phyloP scores from a whole-genome alignment of 2,329 filamentous ascomycete genomes.

The Fusarium austroafricanum region DNA sequence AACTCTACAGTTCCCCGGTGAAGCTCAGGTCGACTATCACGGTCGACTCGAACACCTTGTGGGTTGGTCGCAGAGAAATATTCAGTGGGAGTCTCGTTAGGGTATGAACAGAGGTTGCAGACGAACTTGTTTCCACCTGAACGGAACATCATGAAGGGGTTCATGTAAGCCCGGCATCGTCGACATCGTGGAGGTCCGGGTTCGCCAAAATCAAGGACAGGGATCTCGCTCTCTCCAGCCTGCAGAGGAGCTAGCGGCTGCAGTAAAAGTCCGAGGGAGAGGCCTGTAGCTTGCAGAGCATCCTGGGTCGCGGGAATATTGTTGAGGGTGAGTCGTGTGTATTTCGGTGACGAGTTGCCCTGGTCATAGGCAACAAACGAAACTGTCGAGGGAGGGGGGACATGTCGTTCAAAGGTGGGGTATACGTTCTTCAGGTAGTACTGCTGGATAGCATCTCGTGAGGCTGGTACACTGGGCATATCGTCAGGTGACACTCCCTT shows the following conservation, averaged over 20 bases:
- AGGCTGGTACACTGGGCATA: conserved; percentile 88
- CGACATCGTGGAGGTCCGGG: conserved; percentile 89
- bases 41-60: conserved; percentile 86
- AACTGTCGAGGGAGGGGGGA: conserved; percentile 87
- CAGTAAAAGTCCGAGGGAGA: conserved; percentile 88
- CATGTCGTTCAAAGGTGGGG: conserved; percentile 93
- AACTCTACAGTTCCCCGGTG: conserved; percentile 95
- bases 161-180: conserved; percentile 95
- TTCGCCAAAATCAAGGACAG: conserved; percentile 95
- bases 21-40: conserved; percentile 88
- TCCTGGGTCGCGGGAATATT: conserved; percentile 89
- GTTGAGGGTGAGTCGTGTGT: conserved; percentile 90
- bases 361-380: conserved; percentile 96
- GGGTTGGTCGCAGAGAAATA: conserved; percentile 95
- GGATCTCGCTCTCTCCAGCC: conserved; percentile 86
- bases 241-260: conserved; percentile 89
- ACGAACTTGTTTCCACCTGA: conserved; percentile 96
- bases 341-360: conserved; percentile 95
- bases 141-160: conserved; percentile 98
- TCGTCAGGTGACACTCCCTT: conserved; percentile 86
- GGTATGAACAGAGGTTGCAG: conserved; percentile 97
- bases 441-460: conserved; percentile 83
- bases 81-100: conserved; percentile 91
- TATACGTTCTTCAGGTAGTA: conserved; percentile 91
- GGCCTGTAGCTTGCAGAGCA: conserved; percentile 79